Percentiles rank a stretch among this genome's conserved stretches.
Evolutionary conservation across 2,329 filamentous ascomycete genomes (phyloP).

Genomic region (Nemania serpens): DNA sequence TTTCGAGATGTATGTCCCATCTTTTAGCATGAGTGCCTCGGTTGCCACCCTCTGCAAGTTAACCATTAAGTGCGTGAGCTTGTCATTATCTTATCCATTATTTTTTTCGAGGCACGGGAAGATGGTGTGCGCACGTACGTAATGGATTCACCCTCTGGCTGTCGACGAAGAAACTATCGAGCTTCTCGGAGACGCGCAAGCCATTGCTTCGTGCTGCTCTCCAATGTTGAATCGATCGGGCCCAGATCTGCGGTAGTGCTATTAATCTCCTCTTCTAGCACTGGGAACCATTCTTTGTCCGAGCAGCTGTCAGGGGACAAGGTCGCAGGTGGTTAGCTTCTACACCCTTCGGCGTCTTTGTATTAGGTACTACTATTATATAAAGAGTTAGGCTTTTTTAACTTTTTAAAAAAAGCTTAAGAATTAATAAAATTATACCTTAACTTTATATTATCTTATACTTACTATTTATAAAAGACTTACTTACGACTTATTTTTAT

Average conservation of each 20-base stretch:
- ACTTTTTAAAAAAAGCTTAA: too few relatives aligned
- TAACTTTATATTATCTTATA: too few relatives aligned
- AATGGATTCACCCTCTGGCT: constrained; percentile 22
- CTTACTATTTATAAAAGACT: too few relatives aligned
- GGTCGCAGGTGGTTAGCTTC: too few relatives aligned
- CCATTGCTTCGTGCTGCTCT: constrained; percentile 18
- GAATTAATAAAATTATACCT: too few relatives aligned
- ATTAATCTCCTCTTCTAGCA: constrained; percentile 25
- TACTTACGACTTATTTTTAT: too few relatives aligned
- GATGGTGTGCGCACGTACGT: constrained; percentile 7
- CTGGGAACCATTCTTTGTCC: constrained; percentile 22
- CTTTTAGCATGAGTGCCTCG: constrained; percentile 22
- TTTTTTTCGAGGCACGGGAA: too few relatives aligned
- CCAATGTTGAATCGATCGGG: background rate
- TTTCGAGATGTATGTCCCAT: constrained; percentile 27
- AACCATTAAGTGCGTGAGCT: constrained; percentile 3
- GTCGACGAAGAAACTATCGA: constrained; percentile 26
- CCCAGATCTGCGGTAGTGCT: constrained; percentile 6
- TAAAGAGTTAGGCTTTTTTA: too few relatives aligned
- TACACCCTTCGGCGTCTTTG: too few relatives aligned
- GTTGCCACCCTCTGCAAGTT: constrained; percentile 17
- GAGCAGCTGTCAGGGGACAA: too few relatives aligned
- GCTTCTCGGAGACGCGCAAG: constrained; percentile 20
- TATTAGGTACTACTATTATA: too few relatives aligned
- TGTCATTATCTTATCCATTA: background rate